phyloP scores from a whole-genome alignment of 169 alveolate species.

The Plasmodium sp. region DNA sequence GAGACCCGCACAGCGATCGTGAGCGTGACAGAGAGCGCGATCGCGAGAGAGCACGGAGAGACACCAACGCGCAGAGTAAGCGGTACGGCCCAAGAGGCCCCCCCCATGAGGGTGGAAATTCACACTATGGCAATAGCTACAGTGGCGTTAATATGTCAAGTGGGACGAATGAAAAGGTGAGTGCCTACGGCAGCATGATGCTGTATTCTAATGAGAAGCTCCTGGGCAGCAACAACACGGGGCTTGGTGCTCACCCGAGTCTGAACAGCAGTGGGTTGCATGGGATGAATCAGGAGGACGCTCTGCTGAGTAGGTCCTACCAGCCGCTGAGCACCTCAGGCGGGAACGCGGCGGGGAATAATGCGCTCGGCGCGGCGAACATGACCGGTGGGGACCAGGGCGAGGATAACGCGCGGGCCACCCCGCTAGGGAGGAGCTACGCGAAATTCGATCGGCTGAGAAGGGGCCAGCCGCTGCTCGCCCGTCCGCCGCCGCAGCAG shows the following conservation, averaged over 20 bases:
- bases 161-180: constrained; percentile 11
- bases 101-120: constrained; percentile 8
- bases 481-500: not conserved
- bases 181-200: not conserved
- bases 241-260: not conserved
- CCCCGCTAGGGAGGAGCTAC: not conserved
- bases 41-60: constrained; percentile 5
- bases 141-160: not conserved
- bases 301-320: not conserved
- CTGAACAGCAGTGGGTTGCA: not conserved
- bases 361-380: not conserved
- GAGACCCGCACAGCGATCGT: not conserved
- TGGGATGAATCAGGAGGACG: not conserved
- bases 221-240: constrained; percentile 3
- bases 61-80: not conserved
- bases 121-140: not conserved
- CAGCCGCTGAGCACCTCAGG: not conserved
- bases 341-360: not conserved
- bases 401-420: not conserved
- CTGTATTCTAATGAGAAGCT: constrained; percentile 8
- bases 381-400: not conserved
- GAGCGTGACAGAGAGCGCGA: not conserved
- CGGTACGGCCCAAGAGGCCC: constrained; percentile 2
- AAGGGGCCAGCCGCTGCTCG: not conserved
- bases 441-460: not conserved